Percentiles rank a stretch among this genome's conserved stretches.
phyloP scores from a whole-genome alignment of 805 yeast genomes.

The Allodekkera sacchari region DNA sequence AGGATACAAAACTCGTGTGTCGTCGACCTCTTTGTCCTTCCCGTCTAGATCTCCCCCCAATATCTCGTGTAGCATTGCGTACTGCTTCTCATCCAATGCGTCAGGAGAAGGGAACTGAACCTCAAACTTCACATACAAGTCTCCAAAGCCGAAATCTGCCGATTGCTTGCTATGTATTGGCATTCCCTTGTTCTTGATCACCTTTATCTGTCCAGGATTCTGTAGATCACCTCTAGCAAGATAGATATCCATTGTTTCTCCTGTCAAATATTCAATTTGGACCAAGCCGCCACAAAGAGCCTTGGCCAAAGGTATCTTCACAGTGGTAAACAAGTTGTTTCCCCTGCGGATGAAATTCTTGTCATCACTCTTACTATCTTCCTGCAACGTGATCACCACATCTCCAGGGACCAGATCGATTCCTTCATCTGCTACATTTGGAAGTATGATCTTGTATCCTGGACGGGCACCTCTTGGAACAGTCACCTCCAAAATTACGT shows the following conservation, averaged over 20 bases:
- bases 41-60: too few relatives aligned
- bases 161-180: slow-evolving; percentile 31
- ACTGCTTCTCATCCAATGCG: slow-evolving; percentile 32
- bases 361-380: slow-evolving; percentile 26
- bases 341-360: slow-evolving; percentile 28
- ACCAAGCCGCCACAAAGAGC: slow-evolving; percentile 22
- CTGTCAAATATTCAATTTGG: slow-evolving; percentile 29
- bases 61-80: too few relatives aligned
- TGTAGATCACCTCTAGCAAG: slow-evolving; percentile 45
- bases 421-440: slow-evolving; percentile 63
- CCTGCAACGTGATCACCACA: slow-evolving; percentile 43
- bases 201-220: slow-evolving; percentile 33
- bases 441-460: slow-evolving; percentile 43
- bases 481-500: slow-evolving; percentile 43
- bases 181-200: slow-evolving; percentile 48
- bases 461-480: slow-evolving; percentile 48
- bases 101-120: slow-evolving; percentile 46
- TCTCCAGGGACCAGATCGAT: slow-evolving; percentile 56
- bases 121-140: slow-evolving; percentile 49
- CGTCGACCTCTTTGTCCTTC: too few relatives aligned
- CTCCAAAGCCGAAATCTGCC: slow-evolving; percentile 29
- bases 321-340: slow-evolving; percentile 14
- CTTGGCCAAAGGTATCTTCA: slow-evolving; percentile 12
- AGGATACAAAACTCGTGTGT: too few relatives aligned
- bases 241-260: slow-evolving; percentile 28